Percentiles rank a stretch among this genome's conserved stretches.
Evolutionary conservation across 1,139 yeast species (phyloP).

Genomic region (Hansenula lynferdii): DNA sequence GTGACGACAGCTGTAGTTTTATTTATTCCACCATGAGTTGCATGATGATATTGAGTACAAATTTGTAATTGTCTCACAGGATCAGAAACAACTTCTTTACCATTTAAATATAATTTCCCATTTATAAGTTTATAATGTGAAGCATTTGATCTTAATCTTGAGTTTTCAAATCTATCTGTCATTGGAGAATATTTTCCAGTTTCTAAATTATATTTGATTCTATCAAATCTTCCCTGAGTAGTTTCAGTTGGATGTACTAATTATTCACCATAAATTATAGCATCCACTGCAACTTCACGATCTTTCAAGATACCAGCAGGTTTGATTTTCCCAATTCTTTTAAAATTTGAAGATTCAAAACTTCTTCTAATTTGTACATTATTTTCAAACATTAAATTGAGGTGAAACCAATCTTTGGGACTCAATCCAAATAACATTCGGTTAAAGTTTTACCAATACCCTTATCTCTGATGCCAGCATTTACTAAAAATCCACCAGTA

Average conservation of each 20-base stretch:
- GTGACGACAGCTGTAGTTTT: conserved; percentile 76
- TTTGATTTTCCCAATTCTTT: conserved; percentile 70
- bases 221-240: conserved; percentile 50
- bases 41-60: conserved; percentile 64
- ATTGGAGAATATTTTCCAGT: conserved; percentile 85
- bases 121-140: conserved; percentile 67
- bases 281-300: conserved; percentile 77
- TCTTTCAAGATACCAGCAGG: conserved; percentile 88
- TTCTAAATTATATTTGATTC: conserved; percentile 71
- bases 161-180: conserved; percentile 78
- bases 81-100: conserved; percentile 77
- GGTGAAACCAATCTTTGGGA: conserved; percentile 82
- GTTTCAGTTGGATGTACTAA: conserved; percentile 26
- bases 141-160: conserved; percentile 77
- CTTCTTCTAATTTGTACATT: conserved; percentile 78
- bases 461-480: conserved; percentile 88
- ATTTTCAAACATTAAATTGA: conserved; percentile 85
- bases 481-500: conserved; percentile 83
- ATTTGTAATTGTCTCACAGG: conserved; percentile 70
- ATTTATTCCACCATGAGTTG: conserved; percentile 86
- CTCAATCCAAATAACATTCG: conserved; percentile 86
- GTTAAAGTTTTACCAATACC: conserved; percentile 86
- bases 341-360: conserved; percentile 76
- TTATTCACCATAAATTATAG: conserved; percentile 63
- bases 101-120: conserved; percentile 74